These are phyloP conservation scores for Yarrowia galli DNA, from an alignment of 1,139 yeast species.

Conservation along the genomic window DNA sequence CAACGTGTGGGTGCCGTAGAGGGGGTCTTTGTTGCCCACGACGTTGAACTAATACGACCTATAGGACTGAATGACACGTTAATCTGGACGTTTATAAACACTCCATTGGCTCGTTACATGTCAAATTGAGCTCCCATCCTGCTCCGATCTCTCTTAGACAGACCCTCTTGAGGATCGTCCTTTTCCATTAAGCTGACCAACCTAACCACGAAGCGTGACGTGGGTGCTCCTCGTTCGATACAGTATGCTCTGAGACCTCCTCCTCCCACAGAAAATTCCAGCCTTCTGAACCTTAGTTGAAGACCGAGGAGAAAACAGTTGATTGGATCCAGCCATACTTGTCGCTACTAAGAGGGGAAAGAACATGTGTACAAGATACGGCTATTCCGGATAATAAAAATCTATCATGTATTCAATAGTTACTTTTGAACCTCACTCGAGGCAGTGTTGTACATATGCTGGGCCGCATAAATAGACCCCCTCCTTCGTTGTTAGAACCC, in stretches of 20 bases:
- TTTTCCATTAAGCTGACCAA: conserved; percentile 19
- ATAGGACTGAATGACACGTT: not conserved
- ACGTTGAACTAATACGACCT: not conserved
- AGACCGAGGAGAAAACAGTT: not conserved
- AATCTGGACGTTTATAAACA: no score
- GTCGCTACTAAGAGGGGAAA: not conserved
- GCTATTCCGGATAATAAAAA: not conserved
- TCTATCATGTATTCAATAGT: conserved; percentile 28
- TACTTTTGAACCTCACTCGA: conserved; percentile 3
- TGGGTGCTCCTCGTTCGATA: not conserved
- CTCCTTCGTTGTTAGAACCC: conserved; percentile 7
- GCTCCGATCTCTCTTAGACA: not conserved
- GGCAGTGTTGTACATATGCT: conserved; percentile 28
- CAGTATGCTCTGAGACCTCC: not conserved
- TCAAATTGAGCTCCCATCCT: not conserved
- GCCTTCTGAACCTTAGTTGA: not conserved
- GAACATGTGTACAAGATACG: not conserved
- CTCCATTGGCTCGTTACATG: not conserved
- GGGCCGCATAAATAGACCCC: not conserved
- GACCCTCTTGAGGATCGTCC: not conserved
- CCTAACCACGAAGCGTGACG: conserved; percentile 12
- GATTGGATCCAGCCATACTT: not conserved
- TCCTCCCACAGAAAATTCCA: not conserved
- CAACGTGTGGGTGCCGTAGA: conserved; percentile 6
- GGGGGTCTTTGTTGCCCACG: not conserved